Conservation (phyloP, 2,329 filamentous ascomycete genomes). For the Fusarium sp. region DNA sequence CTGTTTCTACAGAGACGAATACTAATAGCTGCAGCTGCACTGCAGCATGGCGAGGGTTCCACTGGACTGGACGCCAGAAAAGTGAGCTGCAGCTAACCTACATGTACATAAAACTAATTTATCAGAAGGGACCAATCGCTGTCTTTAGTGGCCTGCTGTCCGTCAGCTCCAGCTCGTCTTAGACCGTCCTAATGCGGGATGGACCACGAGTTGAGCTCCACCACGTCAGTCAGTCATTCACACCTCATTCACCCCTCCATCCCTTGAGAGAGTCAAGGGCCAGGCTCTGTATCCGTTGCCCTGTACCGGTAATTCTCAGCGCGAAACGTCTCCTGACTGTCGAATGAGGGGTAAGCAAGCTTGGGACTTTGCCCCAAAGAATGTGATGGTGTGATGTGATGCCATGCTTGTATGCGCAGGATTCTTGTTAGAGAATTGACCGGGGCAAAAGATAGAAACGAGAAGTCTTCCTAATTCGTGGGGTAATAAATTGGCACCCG, state of each 20-base stretch:
- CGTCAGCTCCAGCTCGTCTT: constrained; percentile 39
- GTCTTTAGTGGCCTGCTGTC: constrained; percentile 30
- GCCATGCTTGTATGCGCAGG: constrained; percentile 37
- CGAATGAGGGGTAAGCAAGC: constrained; percentile 45
- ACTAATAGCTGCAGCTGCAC: constrained; percentile 19
- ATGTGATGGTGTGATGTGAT: constrained; percentile 40
- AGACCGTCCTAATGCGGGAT: constrained; percentile 42
- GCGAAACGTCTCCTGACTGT: constrained; percentile 41
- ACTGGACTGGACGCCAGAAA: constrained; percentile 7
- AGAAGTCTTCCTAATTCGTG: constrained; percentile 24
- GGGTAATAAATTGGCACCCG: constrained; percentile 38
- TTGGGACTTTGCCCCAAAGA: constrained; percentile 24
- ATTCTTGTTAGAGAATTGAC: constrained; percentile 44
- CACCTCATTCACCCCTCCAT: constrained; percentile 38
- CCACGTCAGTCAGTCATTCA: constrained; percentile 29
- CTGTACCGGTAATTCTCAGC: constrained; percentile 5
- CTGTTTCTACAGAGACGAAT: constrained; percentile 36
- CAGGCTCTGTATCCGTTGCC: constrained; percentile 22
- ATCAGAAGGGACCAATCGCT: constrained; percentile 43
- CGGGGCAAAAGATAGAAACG: constrained; percentile 24
- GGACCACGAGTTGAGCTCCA: constrained; percentile 40
- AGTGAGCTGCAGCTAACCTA: constrained; percentile 41
- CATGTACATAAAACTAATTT: constrained; percentile 35
- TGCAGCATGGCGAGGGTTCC: constrained; percentile 22
- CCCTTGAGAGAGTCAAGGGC: constrained; percentile 8